phyloP scores from a whole-genome alignment of 805 yeast genomes.

The Starmerella roubikii region DNA sequence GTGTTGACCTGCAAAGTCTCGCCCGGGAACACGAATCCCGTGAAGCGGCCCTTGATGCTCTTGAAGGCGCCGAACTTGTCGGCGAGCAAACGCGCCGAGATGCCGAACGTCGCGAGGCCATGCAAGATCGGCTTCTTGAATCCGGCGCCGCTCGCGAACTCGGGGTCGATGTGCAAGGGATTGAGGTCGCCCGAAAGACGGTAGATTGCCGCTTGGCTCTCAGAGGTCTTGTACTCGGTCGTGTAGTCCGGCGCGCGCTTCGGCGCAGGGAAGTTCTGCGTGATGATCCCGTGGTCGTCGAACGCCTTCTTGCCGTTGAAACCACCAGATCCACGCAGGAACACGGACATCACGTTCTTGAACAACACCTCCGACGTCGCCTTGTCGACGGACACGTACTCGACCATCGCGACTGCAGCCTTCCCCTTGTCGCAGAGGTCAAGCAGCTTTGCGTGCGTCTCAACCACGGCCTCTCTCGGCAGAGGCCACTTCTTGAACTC shows the following conservation, averaged over 20 bases:
- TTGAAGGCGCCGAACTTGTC: conserved; percentile 71
- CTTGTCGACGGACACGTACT: conserved; percentile 59
- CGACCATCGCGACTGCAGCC: conserved; percentile 64
- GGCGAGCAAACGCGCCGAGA: conserved; percentile 57
- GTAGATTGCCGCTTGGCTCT: conserved; percentile 77
- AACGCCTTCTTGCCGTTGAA: conserved; percentile 39
- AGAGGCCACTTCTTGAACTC: conserved; percentile 64
- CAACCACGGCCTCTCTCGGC: conserved; percentile 53
- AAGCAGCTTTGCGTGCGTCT: conserved; percentile 52
- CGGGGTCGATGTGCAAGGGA: conserved; percentile 91
- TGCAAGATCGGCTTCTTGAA: conserved; percentile 81
- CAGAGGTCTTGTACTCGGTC: conserved; percentile 41
- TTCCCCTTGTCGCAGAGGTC: conserved; percentile 73
- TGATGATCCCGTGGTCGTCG: conserved; percentile 46
- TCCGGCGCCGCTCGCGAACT: conserved; percentile 73
- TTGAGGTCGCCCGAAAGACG: conserved; percentile 88
- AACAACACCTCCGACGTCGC: conserved; percentile 56
- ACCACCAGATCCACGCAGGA: conserved; percentile 59
- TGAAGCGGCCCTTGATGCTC: conserved; percentile 81
- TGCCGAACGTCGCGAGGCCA: conserved; percentile 81
- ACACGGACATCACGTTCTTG: conserved; percentile 71
- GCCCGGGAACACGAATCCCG: conserved; percentile 90
- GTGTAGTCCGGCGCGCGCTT: conserved; percentile 52
- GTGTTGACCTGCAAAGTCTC: conserved; percentile 69
- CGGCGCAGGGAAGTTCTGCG: conserved; percentile 51